Evolutionary conservation across 208 protist species (phyloP).

Genomic region (Trypanosoma avium): DNA sequence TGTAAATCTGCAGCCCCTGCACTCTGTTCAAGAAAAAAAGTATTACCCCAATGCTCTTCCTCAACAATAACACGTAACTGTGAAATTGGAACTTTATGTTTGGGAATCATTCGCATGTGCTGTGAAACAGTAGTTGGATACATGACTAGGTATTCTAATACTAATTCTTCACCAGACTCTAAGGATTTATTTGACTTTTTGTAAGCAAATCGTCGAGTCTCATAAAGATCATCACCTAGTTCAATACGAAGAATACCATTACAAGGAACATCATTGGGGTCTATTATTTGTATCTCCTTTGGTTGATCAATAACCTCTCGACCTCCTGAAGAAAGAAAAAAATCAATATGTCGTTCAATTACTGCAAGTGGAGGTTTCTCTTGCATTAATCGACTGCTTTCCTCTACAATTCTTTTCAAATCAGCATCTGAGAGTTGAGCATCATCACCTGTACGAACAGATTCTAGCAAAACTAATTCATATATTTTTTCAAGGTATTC

Average conservation of each 20-base stretch:
- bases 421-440: constrained; percentile 5
- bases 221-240: constrained; percentile 16
- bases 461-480: constrained; percentile 47
- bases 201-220: constrained; percentile 21
- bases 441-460: constrained; percentile 43
- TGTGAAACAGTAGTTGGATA: constrained; percentile 22
- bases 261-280: constrained; percentile 17
- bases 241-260: constrained; percentile 22
- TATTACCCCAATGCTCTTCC: constrained; percentile 21
- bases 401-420: constrained; percentile 11
- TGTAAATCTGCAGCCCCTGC: neutral
- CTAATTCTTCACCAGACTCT: neutral
- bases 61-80: constrained; percentile 23
- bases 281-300: neutral
- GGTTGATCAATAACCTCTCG: constrained; percentile 1
- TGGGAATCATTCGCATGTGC: constrained; percentile 16
- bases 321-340: constrained; percentile 43
- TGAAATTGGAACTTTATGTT: constrained; percentile 13
- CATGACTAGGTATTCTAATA: constrained; percentile 19
- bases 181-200: constrained; percentile 1
- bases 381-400: constrained; percentile 16
- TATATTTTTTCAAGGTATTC: constrained; percentile 45
- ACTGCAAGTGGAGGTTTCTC: constrained; percentile 15
- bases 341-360: constrained; percentile 48
- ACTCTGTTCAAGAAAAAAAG: constrained; percentile 24